Percentiles rank a stretch among this genome's conserved stretches.
phyloP scores from a whole-genome alignment of 2,329 filamentous ascomycete genomes.

The Penicillium sp. region DNA sequence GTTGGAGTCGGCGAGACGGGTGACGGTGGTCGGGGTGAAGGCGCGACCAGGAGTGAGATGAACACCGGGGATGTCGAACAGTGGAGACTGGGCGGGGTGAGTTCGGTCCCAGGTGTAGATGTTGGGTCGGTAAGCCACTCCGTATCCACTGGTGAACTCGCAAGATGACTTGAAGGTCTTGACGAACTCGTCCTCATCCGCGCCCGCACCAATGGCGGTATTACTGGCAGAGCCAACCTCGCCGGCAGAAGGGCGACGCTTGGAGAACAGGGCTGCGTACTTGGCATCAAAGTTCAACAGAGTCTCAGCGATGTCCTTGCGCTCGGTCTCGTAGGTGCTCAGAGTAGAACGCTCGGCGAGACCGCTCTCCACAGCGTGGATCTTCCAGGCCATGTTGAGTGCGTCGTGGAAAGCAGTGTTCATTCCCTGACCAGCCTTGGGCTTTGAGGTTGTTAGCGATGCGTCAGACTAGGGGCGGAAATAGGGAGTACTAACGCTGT shows the following conservation, averaged over 20 bases:
- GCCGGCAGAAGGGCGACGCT: slow-evolving; percentile 66
- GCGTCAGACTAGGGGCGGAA: not conserved
- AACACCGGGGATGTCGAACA: slow-evolving; percentile 64
- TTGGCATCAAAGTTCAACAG: slow-evolving; percentile 82
- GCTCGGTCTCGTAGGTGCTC: slow-evolving; percentile 80
- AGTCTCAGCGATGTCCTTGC: slow-evolving; percentile 77
- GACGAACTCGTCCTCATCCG: slow-evolving; percentile 67
- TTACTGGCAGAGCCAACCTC: slow-evolving; percentile 66
- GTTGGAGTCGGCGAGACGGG: slow-evolving; percentile 82
- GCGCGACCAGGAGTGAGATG: slow-evolving; percentile 70
- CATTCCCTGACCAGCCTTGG: slow-evolving; percentile 64
- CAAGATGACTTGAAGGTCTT: slow-evolving; percentile 87
- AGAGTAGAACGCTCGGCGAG: slow-evolving; percentile 73
- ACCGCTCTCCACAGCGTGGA: slow-evolving; percentile 81
- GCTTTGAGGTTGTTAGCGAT: slow-evolving; percentile 24
- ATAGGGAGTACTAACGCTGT: slow-evolving; percentile 35
- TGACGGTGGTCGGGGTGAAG: slow-evolving; percentile 75
- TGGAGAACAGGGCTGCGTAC: slow-evolving; percentile 86
- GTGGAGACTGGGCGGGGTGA: slow-evolving; percentile 66
- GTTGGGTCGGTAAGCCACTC: slow-evolving; percentile 80
- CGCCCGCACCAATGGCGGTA: slow-evolving; percentile 26
- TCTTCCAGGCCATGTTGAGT: slow-evolving; percentile 92
- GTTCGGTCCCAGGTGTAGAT: slow-evolving; percentile 74
- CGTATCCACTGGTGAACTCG: slow-evolving; percentile 90
- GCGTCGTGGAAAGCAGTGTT: slow-evolving; percentile 62